Evolutionary conservation across 164 flowering plant species (phyloP).

Genomic region (Sextonia rubra): DNA sequence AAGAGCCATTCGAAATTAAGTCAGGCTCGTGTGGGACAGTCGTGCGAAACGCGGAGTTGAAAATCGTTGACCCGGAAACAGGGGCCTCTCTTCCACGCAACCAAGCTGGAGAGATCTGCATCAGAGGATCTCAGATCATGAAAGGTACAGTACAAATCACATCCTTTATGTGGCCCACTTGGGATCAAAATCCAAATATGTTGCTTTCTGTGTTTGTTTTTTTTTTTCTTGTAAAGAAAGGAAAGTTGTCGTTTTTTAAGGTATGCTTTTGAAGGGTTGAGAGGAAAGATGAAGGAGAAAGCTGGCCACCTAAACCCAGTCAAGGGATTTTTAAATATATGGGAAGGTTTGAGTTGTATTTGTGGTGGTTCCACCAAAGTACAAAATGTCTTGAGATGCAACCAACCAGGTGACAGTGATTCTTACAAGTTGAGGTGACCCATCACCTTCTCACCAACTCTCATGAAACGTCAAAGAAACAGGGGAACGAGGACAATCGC

Average conservation of each 20-base stretch:
- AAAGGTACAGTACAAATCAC: constrained; percentile 51
- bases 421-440: not conserved
- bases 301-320: not conserved
- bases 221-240: not conserved
- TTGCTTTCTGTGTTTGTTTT: too few relatives aligned
- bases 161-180: not conserved
- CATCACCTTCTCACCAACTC: not conserved
- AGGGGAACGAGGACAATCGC: too few relatives aligned
- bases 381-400: not conserved
- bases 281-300: not conserved
- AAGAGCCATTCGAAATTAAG: constrained; percentile 73
- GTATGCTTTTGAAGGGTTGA: not conserved
- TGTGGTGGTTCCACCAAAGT: not conserved
- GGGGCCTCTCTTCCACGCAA: constrained; percentile 62
- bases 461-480: not conserved
- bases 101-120: constrained; percentile 92
- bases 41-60: constrained; percentile 85
- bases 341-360: too few relatives aligned
- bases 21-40: constrained; percentile 94
- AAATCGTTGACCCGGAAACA: constrained; percentile 72
- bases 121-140: constrained; percentile 87
- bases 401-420: not conserved
- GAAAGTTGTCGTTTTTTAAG: not conserved
- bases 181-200: too few relatives aligned
- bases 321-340: too few relatives aligned